phyloP scores from a whole-genome alignment of 2,329 filamentous ascomycete genomes.

The Ceratocystis colombiana region DNA sequence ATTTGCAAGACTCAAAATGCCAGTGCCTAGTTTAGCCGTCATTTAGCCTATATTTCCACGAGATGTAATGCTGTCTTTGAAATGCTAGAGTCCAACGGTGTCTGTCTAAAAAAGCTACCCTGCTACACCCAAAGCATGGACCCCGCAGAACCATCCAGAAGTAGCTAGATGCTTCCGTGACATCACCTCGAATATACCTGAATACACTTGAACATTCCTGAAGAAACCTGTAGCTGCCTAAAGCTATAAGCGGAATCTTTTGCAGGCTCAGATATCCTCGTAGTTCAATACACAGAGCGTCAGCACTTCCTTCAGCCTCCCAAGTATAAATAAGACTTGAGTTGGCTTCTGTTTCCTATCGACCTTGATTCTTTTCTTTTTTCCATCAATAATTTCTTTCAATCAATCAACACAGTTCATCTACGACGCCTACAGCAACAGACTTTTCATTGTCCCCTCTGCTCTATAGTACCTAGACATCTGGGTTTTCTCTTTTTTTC shows the following conservation, averaged over 20 bases:
- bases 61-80: neutral
- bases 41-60: constrained; percentile 15
- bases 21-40: neutral
- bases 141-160: constrained; percentile 24
- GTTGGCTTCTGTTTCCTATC: neutral
- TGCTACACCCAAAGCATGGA: constrained; percentile 10
- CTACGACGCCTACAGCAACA: no score
- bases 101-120: constrained; percentile 16
- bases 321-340: neutral
- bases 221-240: no score
- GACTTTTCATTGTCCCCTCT: neutral
- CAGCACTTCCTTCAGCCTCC: constrained; percentile 2
- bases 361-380: constrained; percentile 11
- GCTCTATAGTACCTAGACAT: neutral
- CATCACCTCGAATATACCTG: constrained; percentile 21
- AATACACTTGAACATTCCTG: neutral
- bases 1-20: constrained; percentile 23
- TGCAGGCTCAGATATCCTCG: constrained; percentile 7
- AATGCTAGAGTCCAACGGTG: neutral
- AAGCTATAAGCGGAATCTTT: constrained; percentile 21
- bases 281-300: neutral
- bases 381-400: neutral
- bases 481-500: constrained; percentile 3
- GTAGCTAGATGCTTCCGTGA: constrained; percentile 22
- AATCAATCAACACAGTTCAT: neutral